Percentiles rank a stretch among this genome's conserved stretches.
These are phyloP conservation scores for Candida frijolesensis DNA, from an alignment of 1,139 yeast genomes.

Conservation along the genomic window DNA sequence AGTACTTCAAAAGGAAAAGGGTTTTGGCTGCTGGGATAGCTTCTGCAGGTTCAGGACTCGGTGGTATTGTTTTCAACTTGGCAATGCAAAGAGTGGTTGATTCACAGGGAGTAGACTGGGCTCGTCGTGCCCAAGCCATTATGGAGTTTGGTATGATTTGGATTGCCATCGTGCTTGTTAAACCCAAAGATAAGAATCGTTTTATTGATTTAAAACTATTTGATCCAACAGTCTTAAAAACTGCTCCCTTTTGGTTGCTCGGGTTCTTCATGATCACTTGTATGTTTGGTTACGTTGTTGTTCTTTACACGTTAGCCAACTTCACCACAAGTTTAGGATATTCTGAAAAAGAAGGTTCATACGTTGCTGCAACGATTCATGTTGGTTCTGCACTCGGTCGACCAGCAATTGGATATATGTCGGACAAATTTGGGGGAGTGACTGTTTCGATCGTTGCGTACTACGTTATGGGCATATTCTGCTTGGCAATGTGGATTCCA, in stretches of 20 bases:
- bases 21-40: constrained; percentile 61
- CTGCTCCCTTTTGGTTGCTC: constrained; percentile 35
- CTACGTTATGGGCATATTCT: constrained; percentile 25
- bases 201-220: constrained; percentile 37
- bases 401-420: constrained; percentile 41
- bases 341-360: constrained; percentile 39
- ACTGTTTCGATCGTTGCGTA: constrained; percentile 34
- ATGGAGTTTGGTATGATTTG: constrained; percentile 34
- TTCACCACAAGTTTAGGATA: constrained; percentile 50
- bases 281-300: constrained; percentile 48
- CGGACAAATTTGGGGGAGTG: constrained; percentile 42
- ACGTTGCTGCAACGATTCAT: constrained; percentile 48
- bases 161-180: constrained; percentile 31
- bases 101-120: constrained; percentile 33
- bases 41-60: constrained; percentile 63
- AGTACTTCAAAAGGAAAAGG: constrained; percentile 56
- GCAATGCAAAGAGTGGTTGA: constrained; percentile 41
- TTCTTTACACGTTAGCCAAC: constrained; percentile 47
- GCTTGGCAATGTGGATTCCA: constrained; percentile 41
- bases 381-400: constrained; percentile 45
- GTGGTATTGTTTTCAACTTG: constrained; percentile 54
- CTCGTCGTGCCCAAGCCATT: constrained; percentile 38
- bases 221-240: constrained; percentile 30
- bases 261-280: constrained; percentile 39
- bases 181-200: constrained; percentile 21